Base-by-base conservation (phyloP, 345 rosid species). In the Litchi chinensis region DNA sequence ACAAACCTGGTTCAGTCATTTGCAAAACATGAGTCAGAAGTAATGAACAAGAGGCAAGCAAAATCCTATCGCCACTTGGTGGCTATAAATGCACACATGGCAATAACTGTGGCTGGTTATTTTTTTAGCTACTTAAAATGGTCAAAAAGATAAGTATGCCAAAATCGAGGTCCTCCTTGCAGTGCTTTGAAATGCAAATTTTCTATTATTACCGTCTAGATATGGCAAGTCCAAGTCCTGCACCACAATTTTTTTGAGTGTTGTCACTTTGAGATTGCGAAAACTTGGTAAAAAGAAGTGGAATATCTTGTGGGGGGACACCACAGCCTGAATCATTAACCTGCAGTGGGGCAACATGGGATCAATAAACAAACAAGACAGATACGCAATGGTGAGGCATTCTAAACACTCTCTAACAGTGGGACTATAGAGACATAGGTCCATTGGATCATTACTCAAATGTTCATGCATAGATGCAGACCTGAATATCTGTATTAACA, bases 321-420 rank as follows among this genome's bases (percentile, higher is more conserved):
- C 99, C 98, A 79, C 97, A 90, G 56, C 99, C 99, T 60, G 97
- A 84, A 84, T 95, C 99, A 83, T 86, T 92, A 63, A 93, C 97
- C 98, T 95, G 87, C 65, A 83, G 59, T n/a, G 37, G 75, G 82
- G 46, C 37, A 60, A 39, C 73, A 63, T 40, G 65, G 65, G 28
- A 56, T 74, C 41, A 75, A 65, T 4, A 37, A 43, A 81, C 68
- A 77, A 70, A 66, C 56, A 65, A 57, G 57, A 52, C 5, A 46
- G 74, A 70, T 21, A 15, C 32, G 41, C 40, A 54, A 22, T 22
- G 9, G 32, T 19, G 70, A 39, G 70, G 10, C 18, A 67, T 39
- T 40, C 7, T 7, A 24, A 24, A 22, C 28, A 28, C 37, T 57
- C 37, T 57, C 60, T 62, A 9, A 18, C 60, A 22, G 26, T 1